Evolutionary conservation across 176 grass and related monocot genomes (phyloP), one percentile per base, ranked within the genome.

Genomic region (Paspalum notatum): DNA sequence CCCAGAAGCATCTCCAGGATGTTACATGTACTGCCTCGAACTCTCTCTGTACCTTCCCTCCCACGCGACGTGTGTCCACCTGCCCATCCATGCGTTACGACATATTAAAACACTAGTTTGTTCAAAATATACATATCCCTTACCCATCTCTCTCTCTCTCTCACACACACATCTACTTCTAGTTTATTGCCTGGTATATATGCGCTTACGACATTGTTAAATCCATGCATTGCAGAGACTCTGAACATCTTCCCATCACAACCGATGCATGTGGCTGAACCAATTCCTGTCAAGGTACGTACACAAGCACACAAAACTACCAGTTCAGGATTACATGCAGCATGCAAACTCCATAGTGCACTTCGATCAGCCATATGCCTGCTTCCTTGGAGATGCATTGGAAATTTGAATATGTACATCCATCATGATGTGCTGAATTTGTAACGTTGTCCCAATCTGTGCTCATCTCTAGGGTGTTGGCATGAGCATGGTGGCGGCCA

Each of bases 171-270:
- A 43, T 67, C 25, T 14, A 27, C 45, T 44, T 67, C 2, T 12
- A 12, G 5, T 12, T 44, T 12, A 44, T 25, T 3, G 22, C 9
- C 27, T 27, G 5, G 17, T 66, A 66, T 22, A 66, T 43, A 16
- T 43, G 63, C 12, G 12, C 58, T 63, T n/a, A 51, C 6, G 27
- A 65, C 17, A 46, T 44, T 53, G 16, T 43, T 26, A 20, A 78
- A 50, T 56, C 11, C 43, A 74, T 60, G 26, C 12, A 40, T 32
- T 97, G 83, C 93, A 97, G 93, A 93, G 80, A 97, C 90, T 60
- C 76, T 97, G 63, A 93, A 97, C 88, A 97, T 97, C 81, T 97
- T 97, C 54, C 94, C 94, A 62, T 93, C 94, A 13, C 88, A 89
- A 77, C 91, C 94, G 26, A 97, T 91, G 91, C 94, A 93, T 85